Percentiles rank a stretch among this genome's conserved stretches.
phyloP scores from a whole-genome alignment of 805 yeast genomes.

The Myxozyma geophila region DNA sequence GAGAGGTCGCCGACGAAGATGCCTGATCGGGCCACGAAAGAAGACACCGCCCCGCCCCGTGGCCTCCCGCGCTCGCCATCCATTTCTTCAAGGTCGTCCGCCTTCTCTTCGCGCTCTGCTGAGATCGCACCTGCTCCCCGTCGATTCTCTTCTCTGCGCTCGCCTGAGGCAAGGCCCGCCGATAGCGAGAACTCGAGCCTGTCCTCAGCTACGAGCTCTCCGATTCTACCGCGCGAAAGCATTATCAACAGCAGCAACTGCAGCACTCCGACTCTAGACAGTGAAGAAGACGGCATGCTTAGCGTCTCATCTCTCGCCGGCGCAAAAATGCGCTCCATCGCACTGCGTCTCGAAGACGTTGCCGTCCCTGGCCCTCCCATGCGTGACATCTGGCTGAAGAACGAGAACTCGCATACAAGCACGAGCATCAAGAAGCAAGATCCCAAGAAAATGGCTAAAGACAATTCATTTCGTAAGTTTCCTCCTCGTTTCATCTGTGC shows the following conservation, averaged over 20 bases:
- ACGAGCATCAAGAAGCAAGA: not conserved
- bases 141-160: not conserved
- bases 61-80: conserved; percentile 12
- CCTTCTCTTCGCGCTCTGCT: conserved; percentile 12
- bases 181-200: not conserved
- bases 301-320: conserved; percentile 7
- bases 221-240: not conserved
- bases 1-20: too few species aligned
- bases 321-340: conserved; percentile 10
- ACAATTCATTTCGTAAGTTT: not conserved
- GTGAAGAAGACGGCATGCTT: not conserved
- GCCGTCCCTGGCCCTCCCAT: conserved; percentile 34
- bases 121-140: conserved; percentile 11
- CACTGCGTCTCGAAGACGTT: conserved; percentile 24
- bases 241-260: too few species aligned
- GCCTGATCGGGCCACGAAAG: too few species aligned
- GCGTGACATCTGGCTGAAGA: conserved; percentile 31
- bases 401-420: conserved; percentile 14
- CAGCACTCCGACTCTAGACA: too few species aligned
- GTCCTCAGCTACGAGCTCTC: not conserved
- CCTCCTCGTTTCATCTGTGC: not conserved
- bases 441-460: not conserved
- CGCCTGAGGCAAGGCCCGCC: conserved; percentile 3
- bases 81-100: conserved; percentile 7
- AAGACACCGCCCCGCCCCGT: not conserved